Evolutionary conservation across 2,329 filamentous ascomycete genomes (phyloP).

Genomic region (Sporothrix mexicana): DNA sequence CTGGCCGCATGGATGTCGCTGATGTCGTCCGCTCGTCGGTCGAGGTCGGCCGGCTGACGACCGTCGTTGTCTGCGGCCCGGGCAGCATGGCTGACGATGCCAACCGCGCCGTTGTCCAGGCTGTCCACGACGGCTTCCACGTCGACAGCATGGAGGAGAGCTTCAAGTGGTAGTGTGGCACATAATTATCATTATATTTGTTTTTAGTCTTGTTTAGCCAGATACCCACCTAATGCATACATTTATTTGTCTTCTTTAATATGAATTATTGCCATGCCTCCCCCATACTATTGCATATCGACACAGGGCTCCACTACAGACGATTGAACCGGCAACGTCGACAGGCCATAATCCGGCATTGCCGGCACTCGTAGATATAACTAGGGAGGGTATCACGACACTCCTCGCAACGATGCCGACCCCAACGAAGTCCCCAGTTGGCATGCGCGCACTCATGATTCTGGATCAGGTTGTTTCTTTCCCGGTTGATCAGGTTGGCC

Average conservation of each 20-base stretch:
- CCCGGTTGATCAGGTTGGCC: conserved; percentile 33
- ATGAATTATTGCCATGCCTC: no score
- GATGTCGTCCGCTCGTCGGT: neutral
- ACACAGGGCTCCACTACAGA: neutral
- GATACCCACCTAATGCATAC: neutral
- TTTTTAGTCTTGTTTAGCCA: no score
- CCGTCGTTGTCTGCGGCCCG: conserved; percentile 21
- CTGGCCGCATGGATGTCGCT: neutral
- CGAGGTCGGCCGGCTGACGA: neutral
- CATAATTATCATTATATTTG: no score
- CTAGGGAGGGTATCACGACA: conserved; percentile 48
- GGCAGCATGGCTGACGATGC: conserved; percentile 14
- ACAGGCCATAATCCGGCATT: conserved; percentile 55
- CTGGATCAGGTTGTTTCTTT: conserved; percentile 29
- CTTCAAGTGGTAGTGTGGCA: neutral
- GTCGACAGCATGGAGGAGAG: conserved; percentile 22
- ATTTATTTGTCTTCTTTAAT: neutral
- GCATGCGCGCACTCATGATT: conserved; percentile 52
- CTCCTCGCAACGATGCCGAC: conserved; percentile 50
- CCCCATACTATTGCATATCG: no score
- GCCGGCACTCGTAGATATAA: conserved; percentile 55
- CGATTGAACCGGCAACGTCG: conserved; percentile 53
- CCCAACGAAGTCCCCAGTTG: conserved; percentile 46
- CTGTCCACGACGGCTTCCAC: neutral
- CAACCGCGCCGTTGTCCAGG: conserved; percentile 13